Base-by-base conservation (phyloP, 1,139 yeast species). In the Yamadazyma blattariae region DNA sequence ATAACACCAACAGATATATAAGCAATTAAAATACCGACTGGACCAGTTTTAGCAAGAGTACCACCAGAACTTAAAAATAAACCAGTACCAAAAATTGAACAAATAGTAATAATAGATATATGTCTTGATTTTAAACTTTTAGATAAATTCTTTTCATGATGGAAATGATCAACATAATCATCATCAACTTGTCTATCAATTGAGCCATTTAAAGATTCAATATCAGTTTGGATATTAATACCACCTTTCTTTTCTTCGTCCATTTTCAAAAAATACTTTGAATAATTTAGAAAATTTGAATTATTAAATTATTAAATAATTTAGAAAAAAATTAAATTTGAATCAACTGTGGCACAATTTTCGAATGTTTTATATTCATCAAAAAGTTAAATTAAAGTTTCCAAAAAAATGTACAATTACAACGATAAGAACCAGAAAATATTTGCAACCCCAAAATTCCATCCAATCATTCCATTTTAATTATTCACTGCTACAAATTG, bases 41-140 rank as follows among this genome's bases (percentile, higher is more conserved):
- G 89, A 24, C 90, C 90, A 11, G 70, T 72, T 9, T 64, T 65
- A 36, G 72, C 65, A 42, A 87, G 63, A 3, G 83, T 82, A 33
- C 75, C 71, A 20, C 95, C 95, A 38, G 82, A 75, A 35, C 86
- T 82, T 7, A 87, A 85, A 50, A 71, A 71, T 36, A 73, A 56
- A 51, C 78, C 78, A 7, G 78, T 61, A 37, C 66, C 64, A 36
- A 67, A 67, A 33, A 63, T 52, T 21, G 72, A 72, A 20, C 70
- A 72, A 34, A 67, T 57, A 31, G 73, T 69, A 41, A 67, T 65
- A 70, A 65, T 63, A 35, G 60, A 65, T 36, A 67, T 52, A 44
- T 67, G 73, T 42, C 71, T 57, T 27, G 66, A 51, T 38, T 59
- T 56, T 37, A 67, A 56, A 28, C 58, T 51, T 39, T 68, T 53